phyloP scores from a whole-genome alignment of 2,329 filamentous ascomycete species.

The Cladorrhinum sp. region DNA sequence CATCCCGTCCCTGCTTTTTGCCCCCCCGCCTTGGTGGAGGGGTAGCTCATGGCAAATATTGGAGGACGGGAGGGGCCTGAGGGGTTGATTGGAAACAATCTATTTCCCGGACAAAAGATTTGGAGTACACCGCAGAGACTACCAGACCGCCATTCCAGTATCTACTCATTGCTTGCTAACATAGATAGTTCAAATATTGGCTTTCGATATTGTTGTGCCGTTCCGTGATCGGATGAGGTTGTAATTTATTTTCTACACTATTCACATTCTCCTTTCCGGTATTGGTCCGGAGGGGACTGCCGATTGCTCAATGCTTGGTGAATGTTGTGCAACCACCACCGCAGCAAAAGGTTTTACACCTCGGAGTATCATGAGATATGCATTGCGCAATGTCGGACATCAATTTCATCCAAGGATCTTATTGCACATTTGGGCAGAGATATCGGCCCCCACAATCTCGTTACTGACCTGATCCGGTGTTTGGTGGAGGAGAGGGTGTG shows the following conservation, averaged over 20 bases:
- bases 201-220: background rate
- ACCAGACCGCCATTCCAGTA: background rate
- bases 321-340: background rate
- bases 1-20: background rate
- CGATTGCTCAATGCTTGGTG: conserved; percentile 11
- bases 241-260: background rate
- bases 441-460: conserved; percentile 12
- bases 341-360: background rate
- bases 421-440: conserved; percentile 15
- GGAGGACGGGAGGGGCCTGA: too few relatives aligned
- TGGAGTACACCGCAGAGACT: background rate
- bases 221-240: conserved; percentile 1
- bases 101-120: background rate
- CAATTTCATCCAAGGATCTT: background rate
- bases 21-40: conserved; percentile 5
- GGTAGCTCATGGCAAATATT: background rate
- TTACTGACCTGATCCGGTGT: background rate
- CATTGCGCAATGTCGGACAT: background rate
- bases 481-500: background rate
- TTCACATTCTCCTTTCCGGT: background rate
- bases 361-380: background rate
- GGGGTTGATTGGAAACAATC: background rate
- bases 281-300: background rate
- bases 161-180: background rate
- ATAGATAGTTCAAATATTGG: background rate